Evolutionary conservation across 768 basidiomycete genomes (phyloP), one percentile per base, ranked within the genome.

Genomic region (Hypholoma fasciculare): DNA sequence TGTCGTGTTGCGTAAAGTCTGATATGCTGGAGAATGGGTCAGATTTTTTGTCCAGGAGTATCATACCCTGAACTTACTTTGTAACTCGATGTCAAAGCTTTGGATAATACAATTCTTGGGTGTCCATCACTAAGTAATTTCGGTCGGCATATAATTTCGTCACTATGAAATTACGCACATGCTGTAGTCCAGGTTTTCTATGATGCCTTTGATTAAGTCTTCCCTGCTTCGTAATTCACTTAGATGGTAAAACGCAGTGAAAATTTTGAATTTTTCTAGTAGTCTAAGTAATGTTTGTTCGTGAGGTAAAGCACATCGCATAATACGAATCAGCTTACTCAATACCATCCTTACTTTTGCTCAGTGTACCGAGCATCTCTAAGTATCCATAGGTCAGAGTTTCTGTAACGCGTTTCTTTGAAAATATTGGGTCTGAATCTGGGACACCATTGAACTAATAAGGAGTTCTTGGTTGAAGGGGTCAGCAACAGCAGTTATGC

Each of bases 181-280:
- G 69, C 84, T 86, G 60, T 98, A 99, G 69, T 98, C 94, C 38
- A 97, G 76, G 63, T 92, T 92, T 65, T 94, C 92, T 39, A 98
- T 89, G 63, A 97, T 92, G 1, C 86, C 88, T 65, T 89, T 92
- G 57, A 96, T 92, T 46, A 99, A 78, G 68, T 98, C 96, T 67
- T 98, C 95, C 38, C 97, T 82, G 71, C 89, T 90, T 23, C 89
- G 82, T 37, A 98, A 80, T 67, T 98, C 97, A 67, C 90, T 93
- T 44, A 98, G 74, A 68, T 95, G 96, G 69, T 98, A 98, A 71
- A 98, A 96, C 0, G 92, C 89, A 0, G 95, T 98, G 71, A 98
- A 98, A 26, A 98, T 82, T 66, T 90, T 92, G 73, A 90, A 90
- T 64, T 91, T 91, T 72, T 97, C 94, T 71, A 99, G 74, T 13